Base-by-base conservation (phyloP, 495 filamentous ascomycete genomes). In the Penicillium paxilli region DNA sequence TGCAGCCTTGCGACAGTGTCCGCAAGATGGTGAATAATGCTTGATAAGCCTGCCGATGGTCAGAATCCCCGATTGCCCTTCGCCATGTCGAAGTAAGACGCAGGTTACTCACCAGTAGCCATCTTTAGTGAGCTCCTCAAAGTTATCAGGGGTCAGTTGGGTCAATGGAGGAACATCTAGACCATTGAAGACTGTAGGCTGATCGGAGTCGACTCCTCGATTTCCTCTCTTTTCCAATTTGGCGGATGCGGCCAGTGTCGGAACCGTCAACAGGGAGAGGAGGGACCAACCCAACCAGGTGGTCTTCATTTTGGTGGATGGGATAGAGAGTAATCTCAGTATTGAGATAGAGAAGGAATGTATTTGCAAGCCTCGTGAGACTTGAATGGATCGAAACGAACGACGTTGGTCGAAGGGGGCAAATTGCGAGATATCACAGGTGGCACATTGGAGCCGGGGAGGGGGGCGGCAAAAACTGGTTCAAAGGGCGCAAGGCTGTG, bases 1-100 rank as follows among this genome's bases (percentile, higher is more conserved):
- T 28, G 89, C 91, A 59, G 90, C 85, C 35, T 78, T 76, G 59
- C 80, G 74, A 73, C 95, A 98, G 72, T 98, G 94, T 33, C 73
- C 75, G 66, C 92, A 97, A 21, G 77, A 82, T 9, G 86, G 87
- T 47, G 89, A 92, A 66, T 85, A 89, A 66, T 86, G 83, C 66
- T 92, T 90, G 20, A 92, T 79, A 58, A 92, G 80, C 86, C 86
- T 87, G 17, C 10, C 50, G 37, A 37, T 17, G 11, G 56, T 74
- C 42, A 72, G 66, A 33, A 26, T 35, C 30, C 16, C 24, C 37
- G 41, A 30, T 17, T 26, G 35, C 17, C 5, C 21, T n/a, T 14
- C 28, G 7, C 2, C 33, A 40, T 21, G 26, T 7, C 23, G 10
- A 26, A 2, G 16, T 41, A 11, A 41, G 8, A 4, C 11, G 4